Percentiles rank a stretch among this genome's conserved stretches.
These are phyloP conservation scores for Lodderomyces beijingensis DNA, from an alignment of 1,139 yeast species.

Conservation along the genomic window DNA sequence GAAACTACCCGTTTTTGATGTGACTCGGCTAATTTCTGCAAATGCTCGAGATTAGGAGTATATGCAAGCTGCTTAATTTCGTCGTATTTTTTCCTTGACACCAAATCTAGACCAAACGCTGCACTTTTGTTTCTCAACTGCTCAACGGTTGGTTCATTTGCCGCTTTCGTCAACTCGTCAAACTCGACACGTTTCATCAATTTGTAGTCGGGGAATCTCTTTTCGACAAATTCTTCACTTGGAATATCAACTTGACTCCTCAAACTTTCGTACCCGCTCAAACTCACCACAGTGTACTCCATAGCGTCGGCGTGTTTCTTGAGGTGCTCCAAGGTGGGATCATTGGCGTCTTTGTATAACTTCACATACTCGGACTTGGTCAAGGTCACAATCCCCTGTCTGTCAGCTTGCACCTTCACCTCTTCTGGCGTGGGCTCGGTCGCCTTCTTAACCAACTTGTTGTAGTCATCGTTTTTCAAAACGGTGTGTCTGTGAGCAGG, in stretches of 20 bases:
- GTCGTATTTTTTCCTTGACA: constrained; percentile 10
- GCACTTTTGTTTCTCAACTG: constrained; percentile 15
- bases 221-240: constrained; percentile 15
- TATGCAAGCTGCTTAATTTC: constrained; percentile 13
- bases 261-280: constrained; percentile 13
- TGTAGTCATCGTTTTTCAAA: constrained; percentile 14
- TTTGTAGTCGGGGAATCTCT: not conserved
- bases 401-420: constrained; percentile 34
- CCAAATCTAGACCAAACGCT: constrained; percentile 12
- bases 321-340: constrained; percentile 23
- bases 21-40: constrained; percentile 15
- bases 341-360: constrained; percentile 28
- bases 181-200: constrained; percentile 7
- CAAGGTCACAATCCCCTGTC: constrained; percentile 31
- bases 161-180: constrained; percentile 11
- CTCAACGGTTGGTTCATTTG: constrained; percentile 19
- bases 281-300: constrained; percentile 8
- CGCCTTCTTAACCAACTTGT: constrained; percentile 21
- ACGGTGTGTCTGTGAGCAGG: constrained; percentile 11
- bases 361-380: constrained; percentile 32
- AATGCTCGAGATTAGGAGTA: constrained; percentile 18
- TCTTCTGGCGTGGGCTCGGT: constrained; percentile 30
- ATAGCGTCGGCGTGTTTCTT: constrained; percentile 5
- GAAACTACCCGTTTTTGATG: not conserved
- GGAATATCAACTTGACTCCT: constrained; percentile 17